Base-by-base conservation (phyloP, 2,329 filamentous ascomycete genomes). In the Tolypocladium tropicale region DNA sequence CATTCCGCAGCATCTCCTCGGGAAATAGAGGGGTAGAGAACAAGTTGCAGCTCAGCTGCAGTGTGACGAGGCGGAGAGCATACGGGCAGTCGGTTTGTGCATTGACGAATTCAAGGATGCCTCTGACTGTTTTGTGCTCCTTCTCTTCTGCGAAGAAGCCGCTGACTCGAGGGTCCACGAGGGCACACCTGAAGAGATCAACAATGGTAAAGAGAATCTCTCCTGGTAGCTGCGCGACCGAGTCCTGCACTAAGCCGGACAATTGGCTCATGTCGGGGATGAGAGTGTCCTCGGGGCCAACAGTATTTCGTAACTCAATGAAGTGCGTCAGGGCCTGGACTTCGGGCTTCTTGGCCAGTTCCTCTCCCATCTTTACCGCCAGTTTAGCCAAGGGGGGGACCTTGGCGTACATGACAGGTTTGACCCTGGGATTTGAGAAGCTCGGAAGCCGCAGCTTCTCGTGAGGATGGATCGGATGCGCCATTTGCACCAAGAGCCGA, bases 1-100 rank as follows among this genome's bases (percentile, higher is more conserved):
- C 69, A 48, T 80, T 73, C 2, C 72, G 69, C 7, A 88, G 74
- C 10, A 92, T 76, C 59, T 85, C 79, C 2, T 83, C 78, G 0
- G 84, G 76, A 64, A 87, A 95, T 0, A 95, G 76, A 0, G 83
- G 80, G 1, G 86, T 86, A 0, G 83, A 85, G 73, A 95, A 96
- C 46, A 95, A 76, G 65, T 96, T 96, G 72, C 90, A 95, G 1
- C 83, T 80, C 65, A 93, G 80, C 63, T 96, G 92, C 25, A 95
- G 73, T 0, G 90, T 87, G 18, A 95, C 89, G 2, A 96, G 82
- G 16, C 90, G 86, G 1, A 95, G 78, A 5, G 89, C 85, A 67
- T 96, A 96, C 0, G 90, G 90, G 43, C 85, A 88, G 1, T 74
- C 70, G 10, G 74, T 66, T 34, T 81, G 76, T 6, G 74, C 68